Conservation (phyloP, 768 basidiomycete species). For the Auriscalpium orientale region DNA sequence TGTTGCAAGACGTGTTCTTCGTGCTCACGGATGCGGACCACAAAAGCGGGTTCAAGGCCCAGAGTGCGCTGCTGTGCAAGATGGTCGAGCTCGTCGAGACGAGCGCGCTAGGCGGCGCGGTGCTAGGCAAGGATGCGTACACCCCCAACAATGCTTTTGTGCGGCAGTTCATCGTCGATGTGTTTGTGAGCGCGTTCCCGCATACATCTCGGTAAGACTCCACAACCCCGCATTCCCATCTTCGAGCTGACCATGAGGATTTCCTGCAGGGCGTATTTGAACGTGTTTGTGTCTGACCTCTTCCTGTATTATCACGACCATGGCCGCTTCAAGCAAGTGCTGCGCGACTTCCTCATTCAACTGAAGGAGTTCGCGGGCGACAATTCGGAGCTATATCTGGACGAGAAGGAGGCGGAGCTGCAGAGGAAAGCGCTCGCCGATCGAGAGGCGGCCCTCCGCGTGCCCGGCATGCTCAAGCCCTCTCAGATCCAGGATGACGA, state of each 20-base stretch:
- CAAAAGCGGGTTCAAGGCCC: constrained; percentile 97
- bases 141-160: constrained; percentile 78
- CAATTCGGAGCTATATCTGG: constrained; percentile 85
- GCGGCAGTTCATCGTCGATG: constrained; percentile 76
- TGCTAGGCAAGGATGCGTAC: constrained; percentile 57
- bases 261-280: constrained; percentile 53
- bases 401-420: constrained; percentile 88
- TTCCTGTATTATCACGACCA: constrained; percentile 71
- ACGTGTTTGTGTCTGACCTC: constrained; percentile 59
- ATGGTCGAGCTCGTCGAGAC: constrained; percentile 90
- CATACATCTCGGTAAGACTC: constrained; percentile 74
- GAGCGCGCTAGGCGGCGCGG: constrained; percentile 73
- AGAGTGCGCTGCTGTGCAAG: constrained; percentile 84
- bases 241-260: constrained; percentile 8
- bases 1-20: constrained; percentile 94
- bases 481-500: constrained; percentile 92
- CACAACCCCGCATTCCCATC: neutral
- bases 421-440: constrained; percentile 75
- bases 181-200: constrained; percentile 85
- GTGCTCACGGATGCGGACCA: constrained; percentile 97
- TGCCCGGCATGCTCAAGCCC: constrained; percentile 98
- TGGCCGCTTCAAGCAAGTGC: constrained; percentile 86
- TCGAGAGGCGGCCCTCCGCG: constrained; percentile 81
- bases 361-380: constrained; percentile 97
- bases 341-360: constrained; percentile 96